Evolutionary conservation across 257 asterid species (phyloP).

Genomic region (Marsdenia floribunda): DNA sequence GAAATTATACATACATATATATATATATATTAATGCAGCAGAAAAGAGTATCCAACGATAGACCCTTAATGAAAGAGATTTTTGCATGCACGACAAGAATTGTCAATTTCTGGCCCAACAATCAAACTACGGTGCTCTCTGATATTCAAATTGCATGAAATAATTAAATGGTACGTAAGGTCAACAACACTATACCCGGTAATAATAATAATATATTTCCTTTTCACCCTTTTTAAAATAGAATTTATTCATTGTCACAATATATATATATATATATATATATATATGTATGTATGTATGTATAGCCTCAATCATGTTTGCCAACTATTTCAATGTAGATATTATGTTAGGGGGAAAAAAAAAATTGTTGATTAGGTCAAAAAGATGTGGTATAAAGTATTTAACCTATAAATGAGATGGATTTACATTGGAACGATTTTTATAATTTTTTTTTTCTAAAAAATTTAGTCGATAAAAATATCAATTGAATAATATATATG

Average conservation of each 20-base stretch:
- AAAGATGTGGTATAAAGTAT: no score
- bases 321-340: background rate
- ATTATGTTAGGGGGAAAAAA: background rate
- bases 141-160: background rate
- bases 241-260: slow-evolving; percentile 2
- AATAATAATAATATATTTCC: background rate
- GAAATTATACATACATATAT: no score
- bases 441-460: no score
- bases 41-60: background rate
- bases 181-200: background rate
- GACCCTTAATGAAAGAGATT: background rate
- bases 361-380: no score
- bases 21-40: no score
- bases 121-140: background rate
- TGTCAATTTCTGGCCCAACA: background rate
- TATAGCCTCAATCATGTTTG: background rate
- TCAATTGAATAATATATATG: no score
- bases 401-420: no score
- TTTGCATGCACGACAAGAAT: background rate
- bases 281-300: no score
- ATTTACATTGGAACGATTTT: no score
- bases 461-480: no score
- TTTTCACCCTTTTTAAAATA: background rate
- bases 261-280: no score
- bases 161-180: background rate